Base-by-base conservation (phyloP, 106 monocot genomes). In the Narthecium ossifragum region DNA sequence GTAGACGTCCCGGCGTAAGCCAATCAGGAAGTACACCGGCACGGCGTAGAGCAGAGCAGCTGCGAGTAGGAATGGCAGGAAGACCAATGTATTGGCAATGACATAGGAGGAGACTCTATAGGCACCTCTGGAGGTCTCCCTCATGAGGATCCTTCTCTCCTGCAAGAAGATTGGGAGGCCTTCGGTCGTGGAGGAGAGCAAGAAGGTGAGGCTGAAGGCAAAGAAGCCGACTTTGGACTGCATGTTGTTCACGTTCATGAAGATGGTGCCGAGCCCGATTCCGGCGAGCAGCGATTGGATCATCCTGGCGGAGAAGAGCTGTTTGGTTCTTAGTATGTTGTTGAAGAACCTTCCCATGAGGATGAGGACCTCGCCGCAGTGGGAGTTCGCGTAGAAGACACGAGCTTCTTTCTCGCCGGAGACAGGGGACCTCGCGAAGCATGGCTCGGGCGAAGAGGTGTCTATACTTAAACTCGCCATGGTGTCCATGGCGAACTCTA, bases 41-140 rank as follows among this genome's bases (percentile, higher is more conserved):
- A 66, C n/a, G 34, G 80, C 33, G 80, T 80, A 90, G 23, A 96
- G 65, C 8, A 90, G 55, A 0, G 81, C 70, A 1, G 83, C 80
- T 0, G 65, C 50, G 7, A 90, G 57, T 10, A 96, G 76, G 63
- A 90, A 81, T 0, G 90, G 90, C 2, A 77, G 49, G 69, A 84
- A 90, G 26, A 86, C 81, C 3, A 86, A 26, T 0, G 83, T 61
- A 56, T 79, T 90, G 20, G 96, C 74, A 0, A 70, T 33, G 12
- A 87, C 90, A 38, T 98, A 98, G 21, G 96, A 98, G 21, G 86
- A 81, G n/a, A 98, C 71, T 23, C 96, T 53, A 68, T 90, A 90
- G 0, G 96, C 96, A 26, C 90, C 90, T 26, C 86, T 57, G 0
- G 84, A 71, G 0, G 81, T 83, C 62, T 98, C 96, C 6, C 78